Percentiles rank a stretch among this genome's conserved stretches.
Evolutionary conservation across 306 rosid genomes (phyloP).

Genomic region (Boehmeria nivea): DNA sequence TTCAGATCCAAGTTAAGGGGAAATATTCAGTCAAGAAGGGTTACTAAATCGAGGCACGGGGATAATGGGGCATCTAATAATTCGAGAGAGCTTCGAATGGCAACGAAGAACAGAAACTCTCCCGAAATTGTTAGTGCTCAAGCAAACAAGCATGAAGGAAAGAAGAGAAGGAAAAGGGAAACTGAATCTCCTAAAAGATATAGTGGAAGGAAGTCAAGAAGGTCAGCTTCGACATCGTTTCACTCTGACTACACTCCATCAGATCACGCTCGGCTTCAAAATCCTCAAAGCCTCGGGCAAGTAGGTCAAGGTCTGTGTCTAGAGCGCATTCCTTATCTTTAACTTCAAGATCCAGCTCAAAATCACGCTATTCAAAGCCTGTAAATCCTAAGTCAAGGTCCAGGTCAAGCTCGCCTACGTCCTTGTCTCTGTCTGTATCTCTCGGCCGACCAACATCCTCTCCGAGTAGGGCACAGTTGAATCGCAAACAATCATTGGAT

Average conservation of each 20-base stretch:
- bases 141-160: constrained; percentile 28
- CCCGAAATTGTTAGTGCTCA: constrained; percentile 18
- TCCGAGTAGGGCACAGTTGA: constrained; percentile 25
- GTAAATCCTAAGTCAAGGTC: constrained; percentile 30
- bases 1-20: constrained; percentile 27
- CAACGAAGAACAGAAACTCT: constrained; percentile 14
- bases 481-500: constrained; percentile 20
- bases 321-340: constrained; percentile 28
- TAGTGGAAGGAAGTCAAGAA: constrained; percentile 31
- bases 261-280: constrained; percentile 33
- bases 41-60: constrained; percentile 23
- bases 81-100: constrained; percentile 16
- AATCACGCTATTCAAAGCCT: constrained; percentile 22
- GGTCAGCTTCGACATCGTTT: constrained; percentile 28
- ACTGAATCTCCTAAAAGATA: constrained; percentile 25
- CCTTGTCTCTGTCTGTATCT: constrained; percentile 37
- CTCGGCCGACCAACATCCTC: constrained; percentile 26
- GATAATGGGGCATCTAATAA: constrained; percentile 23
- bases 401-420: constrained; percentile 38
- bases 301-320: constrained; percentile 31
- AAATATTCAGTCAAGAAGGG: constrained; percentile 26
- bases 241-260: constrained; percentile 29
- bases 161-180: constrained; percentile 38
- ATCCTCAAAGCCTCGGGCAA: constrained; percentile 31
- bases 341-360: constrained; percentile 35